Base-by-base conservation (phyloP, 139 green algal genomes). In the Chlorella sp. region DNA sequence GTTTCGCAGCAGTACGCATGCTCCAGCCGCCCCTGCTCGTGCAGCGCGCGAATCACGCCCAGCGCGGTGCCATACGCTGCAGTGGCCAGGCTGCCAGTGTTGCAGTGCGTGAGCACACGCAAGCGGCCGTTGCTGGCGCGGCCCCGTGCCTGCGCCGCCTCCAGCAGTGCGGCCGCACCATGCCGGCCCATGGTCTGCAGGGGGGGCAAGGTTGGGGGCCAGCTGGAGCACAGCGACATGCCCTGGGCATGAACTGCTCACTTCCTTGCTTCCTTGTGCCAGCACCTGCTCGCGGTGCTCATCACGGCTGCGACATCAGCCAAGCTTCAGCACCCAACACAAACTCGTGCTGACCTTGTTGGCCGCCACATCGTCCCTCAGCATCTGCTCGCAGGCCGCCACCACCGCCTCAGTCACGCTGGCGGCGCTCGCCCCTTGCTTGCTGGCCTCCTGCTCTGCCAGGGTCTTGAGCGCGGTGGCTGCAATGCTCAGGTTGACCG, bases 11-110 rank as follows among this genome's bases (percentile, higher is more conserved):
- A 96, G 85, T 96, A 98, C 21, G 91, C 94, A 79, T 94, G 94
- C 87, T 98, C 90, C 79, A 86, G 69, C 38, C 4, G 16, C 16
- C 81, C 81, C 70, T 83, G 76, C 74, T 93, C 93, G 57, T 94
- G 86, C 80, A 99, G 91, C 23, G 95, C 78, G 12, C 97, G 90
- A 60, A 99, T 94, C 2, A 99, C 93, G 62, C 97, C 97, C 78
- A 99, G 91, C 17, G 97, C 97, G 0, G 97, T 99, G 65, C 97
- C 97, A 71, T 94, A 98, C 0, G 88, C 94, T 1, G 95, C 95
- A 0, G 95, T 99, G 15, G 97, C 97, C 67, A 99, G 92, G 86
- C 92, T 96, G 79, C 97, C 97, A 0, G 97, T 99, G 93, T 99
- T 99, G 93, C 97, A 99, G 92, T 98, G 94, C 5, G 97, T 99